These are phyloP conservation scores for Thecaphora frezii DNA, from an alignment of 1,284 basidiomycete species.

Conservation along the genomic window DNA sequence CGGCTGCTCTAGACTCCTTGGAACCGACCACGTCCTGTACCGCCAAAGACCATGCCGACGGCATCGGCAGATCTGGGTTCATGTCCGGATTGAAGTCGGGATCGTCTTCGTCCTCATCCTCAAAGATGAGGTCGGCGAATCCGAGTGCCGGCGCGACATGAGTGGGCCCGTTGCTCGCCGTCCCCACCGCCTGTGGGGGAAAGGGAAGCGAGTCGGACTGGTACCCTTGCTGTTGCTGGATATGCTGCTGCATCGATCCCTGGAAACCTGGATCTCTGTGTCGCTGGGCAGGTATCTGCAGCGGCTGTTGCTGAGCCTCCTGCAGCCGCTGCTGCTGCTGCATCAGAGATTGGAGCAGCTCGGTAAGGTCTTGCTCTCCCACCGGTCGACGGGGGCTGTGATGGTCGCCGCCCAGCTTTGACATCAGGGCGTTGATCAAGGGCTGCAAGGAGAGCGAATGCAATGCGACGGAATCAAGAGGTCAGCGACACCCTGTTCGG, in stretches of 20 bases:
- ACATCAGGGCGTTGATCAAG: slow-evolving; percentile 34
- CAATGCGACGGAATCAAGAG: background rate
- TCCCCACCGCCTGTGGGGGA: too few species aligned
- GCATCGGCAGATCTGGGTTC: slow-evolving; percentile 33
- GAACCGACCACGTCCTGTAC: slow-evolving; percentile 43
- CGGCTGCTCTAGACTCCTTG: slow-evolving; percentile 25
- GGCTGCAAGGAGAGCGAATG: slow-evolving; percentile 23
- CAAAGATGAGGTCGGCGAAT: slow-evolving; percentile 43
- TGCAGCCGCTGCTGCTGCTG: slow-evolving; percentile 31
- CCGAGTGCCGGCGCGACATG: slow-evolving; percentile 3
- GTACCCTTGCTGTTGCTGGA: too few species aligned
- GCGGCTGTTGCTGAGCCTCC: background rate
- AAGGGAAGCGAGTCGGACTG: too few species aligned
- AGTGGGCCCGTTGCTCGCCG: too few species aligned
- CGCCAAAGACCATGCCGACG: slow-evolving; percentile 42
- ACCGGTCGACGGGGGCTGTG: slow-evolving; percentile 23
- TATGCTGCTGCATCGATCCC: too few species aligned
- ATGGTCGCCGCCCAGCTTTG: slow-evolving; percentile 29
- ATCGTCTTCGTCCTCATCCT: slow-evolving; percentile 49
- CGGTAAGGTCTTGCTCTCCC: slow-evolving; percentile 42
- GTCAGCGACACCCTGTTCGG: too few species aligned
- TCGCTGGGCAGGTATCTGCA: too few species aligned
- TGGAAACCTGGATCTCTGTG: too few species aligned
- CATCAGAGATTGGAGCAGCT: slow-evolving; percentile 41
- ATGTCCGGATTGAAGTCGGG: slow-evolving; percentile 42